Base-by-base conservation (phyloP, 73 alveolate species). In the Paramecium caudatum region DNA sequence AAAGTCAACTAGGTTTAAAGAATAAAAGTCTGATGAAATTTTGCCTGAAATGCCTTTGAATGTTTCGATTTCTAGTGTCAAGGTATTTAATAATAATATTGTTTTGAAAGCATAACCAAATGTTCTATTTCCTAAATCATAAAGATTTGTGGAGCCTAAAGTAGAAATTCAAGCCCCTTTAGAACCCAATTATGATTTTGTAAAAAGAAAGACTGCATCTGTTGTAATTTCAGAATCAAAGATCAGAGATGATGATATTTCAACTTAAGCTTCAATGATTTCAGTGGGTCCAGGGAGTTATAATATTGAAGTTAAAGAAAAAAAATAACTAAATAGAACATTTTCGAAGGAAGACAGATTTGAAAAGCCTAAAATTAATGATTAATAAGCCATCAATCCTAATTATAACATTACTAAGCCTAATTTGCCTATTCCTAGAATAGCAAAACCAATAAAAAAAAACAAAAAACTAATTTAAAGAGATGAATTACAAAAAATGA, bases 151-250 rank as follows among this genome's bases (percentile, higher is more conserved):
- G 50, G 49, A 55, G 3, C 39, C 61, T 0, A 86, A 86, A n/a
- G 41, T 33, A 7, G n/a, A 19, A 39, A 27, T 25, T 27, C 23
- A 25, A 7, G 55, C 82, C 13, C 84, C 47, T 16, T 62, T 86
- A 19, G 84, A 86, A 9, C 93, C 93, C 0, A 86, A 86, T 45
- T 86, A 63, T 86, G 90, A 86, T 23, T 47, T 49, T 41, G 49
- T 86, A 0, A 86, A 86, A 37, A 86, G 90, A 63, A 86, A 86
- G 30, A 90, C 90, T 0, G 33, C 70, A 30, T 27, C 88, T 21
- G 88, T 43, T 3, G 47, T 41, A 2, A 74, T 74, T 45, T 41
- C 68, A 0, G 88, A 74, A 41, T 45, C 88, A 3, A 74, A 74
- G 13, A 74, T 45, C 12, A 34, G 50, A 34, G 84, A 68, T 4